Conservation (phyloP, 495 filamentous ascomycete genomes). For the Xylaria intraflava region DNA sequence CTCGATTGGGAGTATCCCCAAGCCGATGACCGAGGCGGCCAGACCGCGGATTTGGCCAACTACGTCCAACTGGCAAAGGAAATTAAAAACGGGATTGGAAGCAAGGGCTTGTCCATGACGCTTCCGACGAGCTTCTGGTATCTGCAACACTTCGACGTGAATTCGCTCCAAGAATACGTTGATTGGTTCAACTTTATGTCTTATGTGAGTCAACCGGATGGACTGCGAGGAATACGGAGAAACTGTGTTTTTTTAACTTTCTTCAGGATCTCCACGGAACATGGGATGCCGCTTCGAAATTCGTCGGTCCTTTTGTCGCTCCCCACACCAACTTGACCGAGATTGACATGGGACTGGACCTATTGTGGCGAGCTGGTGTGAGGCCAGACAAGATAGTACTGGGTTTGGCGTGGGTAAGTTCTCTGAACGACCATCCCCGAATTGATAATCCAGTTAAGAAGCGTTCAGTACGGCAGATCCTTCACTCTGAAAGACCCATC, state of each 20-base stretch:
- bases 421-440: too few relatives aligned
- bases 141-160: slow-evolving; percentile 46
- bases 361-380: slow-evolving; percentile 32
- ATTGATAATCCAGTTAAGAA: too few relatives aligned
- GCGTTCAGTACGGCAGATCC: slow-evolving; percentile 33
- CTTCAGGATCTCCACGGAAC: slow-evolving; percentile 39
- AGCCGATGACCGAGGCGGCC: slow-evolving; percentile 31
- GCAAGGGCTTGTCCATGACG: slow-evolving; percentile 27
- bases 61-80: slow-evolving; percentile 6
- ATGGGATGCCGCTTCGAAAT: slow-evolving; percentile 11
- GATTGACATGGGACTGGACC: slow-evolving; percentile 26
- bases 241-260: too few relatives aligned
- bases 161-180: slow-evolving; percentile 27
- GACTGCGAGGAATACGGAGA: too few relatives aligned
- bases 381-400: slow-evolving; percentile 30
- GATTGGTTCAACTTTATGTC: slow-evolving; percentile 55
- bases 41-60: slow-evolving; percentile 10
- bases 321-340: slow-evolving; percentile 33
- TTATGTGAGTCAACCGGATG: too few relatives aligned
- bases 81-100: slow-evolving; percentile 23
- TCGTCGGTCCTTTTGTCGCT: slow-evolving; percentile 18
- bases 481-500: slow-evolving; percentile 31
- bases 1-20: slow-evolving; percentile 52
- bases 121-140: slow-evolving; percentile 50
- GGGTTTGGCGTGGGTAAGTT: slow-evolving; percentile 23